A percentile compares a stretch with the other conserved stretches of the same genome.
Evolutionary conservation across 148 eudicot genomes (phyloP).

Genomic region (Diospyros kaki): DNA sequence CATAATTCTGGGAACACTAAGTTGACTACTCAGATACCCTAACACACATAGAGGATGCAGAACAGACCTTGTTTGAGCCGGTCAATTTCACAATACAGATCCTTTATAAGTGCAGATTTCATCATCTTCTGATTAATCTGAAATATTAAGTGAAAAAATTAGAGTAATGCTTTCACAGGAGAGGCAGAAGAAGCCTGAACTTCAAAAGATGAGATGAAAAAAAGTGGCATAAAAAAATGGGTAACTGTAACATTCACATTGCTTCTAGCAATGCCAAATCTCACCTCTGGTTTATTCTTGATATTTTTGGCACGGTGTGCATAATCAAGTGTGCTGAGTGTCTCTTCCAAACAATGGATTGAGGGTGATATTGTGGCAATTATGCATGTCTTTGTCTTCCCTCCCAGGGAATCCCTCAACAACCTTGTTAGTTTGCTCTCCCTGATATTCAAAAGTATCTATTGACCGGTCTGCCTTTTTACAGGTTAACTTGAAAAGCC

Average conservation of each 20-base stretch:
- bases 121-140: slow-evolving; percentile 98
- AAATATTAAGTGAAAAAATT: slow-evolving; percentile 16
- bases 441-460: slow-evolving; percentile 34
- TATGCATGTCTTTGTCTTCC: slow-evolving; percentile 53
- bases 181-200: not conserved
- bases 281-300: slow-evolving; percentile 47
- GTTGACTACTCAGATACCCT: not conserved
- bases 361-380: slow-evolving; percentile 54
- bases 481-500: not conserved
- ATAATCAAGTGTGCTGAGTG: slow-evolving; percentile 48
- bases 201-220: not conserved
- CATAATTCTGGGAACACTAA: not conserved
- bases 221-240: not conserved
- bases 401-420: slow-evolving; percentile 59
- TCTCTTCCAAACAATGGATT: slow-evolving; percentile 39
- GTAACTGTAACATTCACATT: too few species aligned
- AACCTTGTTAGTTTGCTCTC: slow-evolving; percentile 96
- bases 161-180: not conserved
- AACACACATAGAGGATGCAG: not conserved
- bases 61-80: slow-evolving; percentile 84
- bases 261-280: not conserved
- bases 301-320: slow-evolving; percentile 45
- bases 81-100: slow-evolving; percentile 89
- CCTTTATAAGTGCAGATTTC: slow-evolving; percentile 95
- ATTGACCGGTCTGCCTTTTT: not conserved